Evolutionary conservation across 2,329 filamentous ascomycete species (phyloP).

Genomic region (Aschersonia sp.): DNA sequence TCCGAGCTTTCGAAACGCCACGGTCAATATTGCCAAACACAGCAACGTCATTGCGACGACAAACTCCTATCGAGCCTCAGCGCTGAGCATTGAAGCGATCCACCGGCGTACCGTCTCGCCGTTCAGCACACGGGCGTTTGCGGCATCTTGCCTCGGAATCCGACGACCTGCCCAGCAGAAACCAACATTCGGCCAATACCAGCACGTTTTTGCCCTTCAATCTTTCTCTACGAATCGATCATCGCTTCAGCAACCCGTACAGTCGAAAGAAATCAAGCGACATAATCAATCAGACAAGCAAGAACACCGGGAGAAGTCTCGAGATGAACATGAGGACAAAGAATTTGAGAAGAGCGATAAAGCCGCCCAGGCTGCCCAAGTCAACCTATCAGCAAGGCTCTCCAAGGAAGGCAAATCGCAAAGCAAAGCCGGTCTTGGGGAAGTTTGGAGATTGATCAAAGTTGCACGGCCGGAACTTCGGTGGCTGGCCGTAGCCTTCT

Average conservation of each 20-base stretch:
- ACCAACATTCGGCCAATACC: background rate
- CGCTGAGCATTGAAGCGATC: background rate
- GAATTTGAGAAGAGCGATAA: slow-evolving; percentile 60
- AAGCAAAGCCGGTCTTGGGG: slow-evolving; percentile 47
- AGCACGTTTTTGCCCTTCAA: slow-evolving; percentile 7
- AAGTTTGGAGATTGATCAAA: slow-evolving; percentile 77
- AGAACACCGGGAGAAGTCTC: slow-evolving; percentile 15
- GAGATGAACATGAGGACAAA: slow-evolving; percentile 17
- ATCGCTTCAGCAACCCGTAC: slow-evolving; percentile 10
- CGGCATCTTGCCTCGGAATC: background rate
- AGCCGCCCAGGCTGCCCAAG: slow-evolving; percentile 71
- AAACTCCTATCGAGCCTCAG: background rate
- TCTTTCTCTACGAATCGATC: slow-evolving; percentile 14
- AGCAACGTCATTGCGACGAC: slow-evolving; percentile 6
- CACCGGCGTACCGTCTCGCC: too few species aligned
- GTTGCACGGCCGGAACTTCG: slow-evolving; percentile 77
- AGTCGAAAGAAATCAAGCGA: slow-evolving; percentile 14
- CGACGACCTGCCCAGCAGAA: background rate
- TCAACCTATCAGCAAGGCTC: slow-evolving; percentile 78
- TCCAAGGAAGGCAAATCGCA: slow-evolving; percentile 61
- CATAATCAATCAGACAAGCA: slow-evolving; percentile 22
- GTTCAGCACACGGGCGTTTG: too few species aligned
- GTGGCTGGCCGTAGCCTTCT: slow-evolving; percentile 65
- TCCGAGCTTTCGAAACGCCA: slow-evolving; percentile 13
- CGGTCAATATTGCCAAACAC: slow-evolving; percentile 7